Evolutionary conservation across 2,329 filamentous ascomycete genomes (phyloP).

Genomic region (Aspergillus sp.): DNA sequence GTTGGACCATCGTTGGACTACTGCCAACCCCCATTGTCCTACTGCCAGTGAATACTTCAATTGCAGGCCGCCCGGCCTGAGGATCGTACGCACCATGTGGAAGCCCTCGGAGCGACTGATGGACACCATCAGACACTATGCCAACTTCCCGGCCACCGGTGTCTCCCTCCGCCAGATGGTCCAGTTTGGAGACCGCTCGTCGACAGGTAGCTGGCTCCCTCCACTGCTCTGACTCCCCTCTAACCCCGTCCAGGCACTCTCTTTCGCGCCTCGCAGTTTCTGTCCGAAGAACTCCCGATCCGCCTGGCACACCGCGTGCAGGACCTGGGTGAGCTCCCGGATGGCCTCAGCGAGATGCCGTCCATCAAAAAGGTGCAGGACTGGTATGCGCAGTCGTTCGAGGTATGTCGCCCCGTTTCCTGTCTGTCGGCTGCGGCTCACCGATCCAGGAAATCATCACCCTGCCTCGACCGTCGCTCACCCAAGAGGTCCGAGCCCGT

Average conservation of each 20-base stretch:
- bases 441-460: constrained; percentile 68
- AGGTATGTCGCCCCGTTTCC: constrained; percentile 51
- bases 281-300: constrained; percentile 96
- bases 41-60: background rate
- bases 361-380: constrained; percentile 91
- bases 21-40: constrained; percentile 1
- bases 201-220: constrained; percentile 54
- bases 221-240: no score
- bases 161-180: constrained; percentile 98
- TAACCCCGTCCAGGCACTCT: constrained; percentile 92
- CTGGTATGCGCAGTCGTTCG: constrained; percentile 99
- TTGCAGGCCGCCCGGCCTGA: constrained; percentile 21
- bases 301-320: constrained; percentile 92
- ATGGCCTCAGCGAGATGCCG: constrained; percentile 95
- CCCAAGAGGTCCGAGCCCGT: constrained; percentile 65
- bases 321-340: constrained; percentile 82
- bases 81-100: constrained; percentile 58
- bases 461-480: constrained; percentile 67
- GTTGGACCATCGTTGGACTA: constrained; percentile 1
- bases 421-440: constrained; percentile 8
- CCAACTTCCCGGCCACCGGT: constrained; percentile 91
- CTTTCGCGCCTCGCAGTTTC: constrained; percentile 95
- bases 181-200: constrained; percentile 91
- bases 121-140: constrained; percentile 96
- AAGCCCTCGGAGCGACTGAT: constrained; percentile 82